Conservation (phyloP, 2,329 filamentous ascomycete genomes). For the Beauveria rudraprayagi region DNA sequence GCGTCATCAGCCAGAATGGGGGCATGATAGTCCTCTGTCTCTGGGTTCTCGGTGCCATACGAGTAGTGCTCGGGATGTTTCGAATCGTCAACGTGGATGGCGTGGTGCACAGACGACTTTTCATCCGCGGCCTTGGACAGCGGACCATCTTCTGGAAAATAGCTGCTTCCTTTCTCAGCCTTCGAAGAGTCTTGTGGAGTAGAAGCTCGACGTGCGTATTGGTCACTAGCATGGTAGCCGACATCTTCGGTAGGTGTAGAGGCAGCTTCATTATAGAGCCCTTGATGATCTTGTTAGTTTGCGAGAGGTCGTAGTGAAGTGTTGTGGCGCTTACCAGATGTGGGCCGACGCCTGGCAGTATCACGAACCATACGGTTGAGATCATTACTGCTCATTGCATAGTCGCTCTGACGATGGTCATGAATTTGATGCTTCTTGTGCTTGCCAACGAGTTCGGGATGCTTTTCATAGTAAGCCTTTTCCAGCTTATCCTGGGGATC, state of each 20-base stretch:
- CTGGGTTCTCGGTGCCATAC: slow-evolving; percentile 33
- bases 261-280: slow-evolving; percentile 51
- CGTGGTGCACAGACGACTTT: slow-evolving; percentile 41
- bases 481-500: slow-evolving; percentile 73
- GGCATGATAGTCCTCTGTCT: slow-evolving; percentile 56
- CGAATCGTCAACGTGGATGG: slow-evolving; percentile 67
- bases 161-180: slow-evolving; percentile 5
- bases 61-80: slow-evolving; percentile 30
- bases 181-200: slow-evolving; percentile 50
- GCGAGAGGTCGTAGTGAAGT: background rate
- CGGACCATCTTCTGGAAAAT: background rate
- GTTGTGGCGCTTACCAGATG: background rate
- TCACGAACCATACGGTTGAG: slow-evolving; percentile 82
- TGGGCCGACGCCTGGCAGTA: slow-evolving; percentile 43
- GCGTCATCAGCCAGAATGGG: slow-evolving; percentile 90
- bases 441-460: slow-evolving; percentile 72
- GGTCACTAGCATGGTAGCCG: slow-evolving; percentile 78
- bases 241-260: slow-evolving; percentile 86
- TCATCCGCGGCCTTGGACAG: slow-evolving; percentile 11
- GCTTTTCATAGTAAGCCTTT: slow-evolving; percentile 86
- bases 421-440: slow-evolving; percentile 53
- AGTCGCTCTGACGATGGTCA: slow-evolving; percentile 55
- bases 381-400: slow-evolving; percentile 81
- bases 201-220: slow-evolving; percentile 68
- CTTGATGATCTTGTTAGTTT: slow-evolving; percentile 38